These are phyloP conservation scores for Penicillium nucicola DNA, from an alignment of 495 filamentous ascomycete genomes.

Conservation along the genomic window DNA sequence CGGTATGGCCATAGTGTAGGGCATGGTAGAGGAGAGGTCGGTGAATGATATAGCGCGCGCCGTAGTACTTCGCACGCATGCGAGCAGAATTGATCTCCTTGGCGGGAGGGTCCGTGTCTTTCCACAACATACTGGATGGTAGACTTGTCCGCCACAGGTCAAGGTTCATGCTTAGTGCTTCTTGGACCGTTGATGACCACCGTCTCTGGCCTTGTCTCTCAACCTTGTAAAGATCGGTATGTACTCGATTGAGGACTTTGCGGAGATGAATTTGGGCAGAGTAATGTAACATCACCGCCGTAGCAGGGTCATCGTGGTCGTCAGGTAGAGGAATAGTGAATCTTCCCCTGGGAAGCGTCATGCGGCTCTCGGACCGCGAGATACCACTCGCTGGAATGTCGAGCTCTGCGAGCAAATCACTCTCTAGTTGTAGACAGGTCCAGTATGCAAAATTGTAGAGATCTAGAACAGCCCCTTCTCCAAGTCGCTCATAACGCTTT, in stretches of 20 bases:
- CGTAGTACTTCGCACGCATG: slow-evolving; percentile 91
- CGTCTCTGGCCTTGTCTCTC: slow-evolving; percentile 32
- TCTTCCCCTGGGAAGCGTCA: slow-evolving; percentile 55
- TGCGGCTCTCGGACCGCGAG: slow-evolving; percentile 65
- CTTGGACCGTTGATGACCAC: slow-evolving; percentile 33
- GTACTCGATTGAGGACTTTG: slow-evolving; percentile 79
- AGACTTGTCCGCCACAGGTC: slow-evolving; percentile 48
- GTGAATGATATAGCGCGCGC: slow-evolving; percentile 85
- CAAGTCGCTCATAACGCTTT: slow-evolving; percentile 33
- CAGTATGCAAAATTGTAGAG: slow-evolving; percentile 79
- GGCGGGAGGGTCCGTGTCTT: slow-evolving; percentile 63
- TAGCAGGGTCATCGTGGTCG: slow-evolving; percentile 29
- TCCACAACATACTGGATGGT: slow-evolving; percentile 55
- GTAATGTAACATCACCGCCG: slow-evolving; percentile 72
- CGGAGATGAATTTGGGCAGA: slow-evolving; percentile 81
- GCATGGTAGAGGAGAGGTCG: slow-evolving; percentile 71
- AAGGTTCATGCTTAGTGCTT: slow-evolving; percentile 46
- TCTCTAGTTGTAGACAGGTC: slow-evolving; percentile 93
- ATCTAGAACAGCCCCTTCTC: slow-evolving; percentile 34
- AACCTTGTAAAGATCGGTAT: slow-evolving; percentile 74
- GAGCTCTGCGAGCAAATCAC: slow-evolving; percentile 90
- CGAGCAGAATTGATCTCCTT: slow-evolving; percentile 78
- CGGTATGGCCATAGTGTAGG: slow-evolving; percentile 49
- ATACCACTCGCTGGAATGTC: slow-evolving; percentile 78
- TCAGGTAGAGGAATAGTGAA: slow-evolving; percentile 31